Conservation (phyloP, 2,329 filamentous ascomycete species). For the Trichoderma polysporum region DNA sequence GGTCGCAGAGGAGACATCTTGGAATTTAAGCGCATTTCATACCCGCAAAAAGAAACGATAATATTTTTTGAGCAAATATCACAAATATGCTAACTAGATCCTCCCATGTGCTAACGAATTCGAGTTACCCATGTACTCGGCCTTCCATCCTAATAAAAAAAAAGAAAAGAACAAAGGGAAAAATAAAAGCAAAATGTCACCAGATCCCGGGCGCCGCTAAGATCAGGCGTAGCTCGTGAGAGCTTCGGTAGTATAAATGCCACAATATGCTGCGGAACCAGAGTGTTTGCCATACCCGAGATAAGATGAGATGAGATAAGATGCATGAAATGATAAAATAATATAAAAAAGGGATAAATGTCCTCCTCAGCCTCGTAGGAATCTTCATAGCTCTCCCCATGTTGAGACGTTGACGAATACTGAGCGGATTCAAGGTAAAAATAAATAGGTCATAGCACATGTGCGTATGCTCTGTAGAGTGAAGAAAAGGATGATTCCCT, state of each 20-base stretch:
- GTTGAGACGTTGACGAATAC: background rate
- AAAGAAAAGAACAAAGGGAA: background rate
- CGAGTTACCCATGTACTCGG: background rate
- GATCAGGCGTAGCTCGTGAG: constrained; percentile 32
- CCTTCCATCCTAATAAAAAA: background rate
- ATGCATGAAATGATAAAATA: background rate
- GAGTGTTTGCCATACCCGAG: background rate
- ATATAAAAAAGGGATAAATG: background rate
- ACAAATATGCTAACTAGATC: background rate
- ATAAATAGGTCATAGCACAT: background rate
- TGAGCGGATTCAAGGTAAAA: background rate
- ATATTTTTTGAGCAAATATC: constrained; percentile 4
- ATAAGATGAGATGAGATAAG: background rate
- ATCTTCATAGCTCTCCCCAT: background rate
- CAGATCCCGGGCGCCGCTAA: constrained; percentile 19
- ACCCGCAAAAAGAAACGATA: background rate
- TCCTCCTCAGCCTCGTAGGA: background rate
- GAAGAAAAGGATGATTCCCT: background rate
- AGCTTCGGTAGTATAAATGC: constrained; percentile 28
- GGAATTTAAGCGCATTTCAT: background rate
- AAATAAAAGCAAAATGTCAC: constrained; percentile 8
- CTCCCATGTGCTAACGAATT: background rate
- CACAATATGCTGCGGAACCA: constrained; percentile 11
- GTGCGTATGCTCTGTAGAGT: background rate
- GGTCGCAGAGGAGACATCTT: background rate